Evolutionary conservation across 805 yeast species (phyloP).

Genomic region (Saturnispora hagleri): DNA sequence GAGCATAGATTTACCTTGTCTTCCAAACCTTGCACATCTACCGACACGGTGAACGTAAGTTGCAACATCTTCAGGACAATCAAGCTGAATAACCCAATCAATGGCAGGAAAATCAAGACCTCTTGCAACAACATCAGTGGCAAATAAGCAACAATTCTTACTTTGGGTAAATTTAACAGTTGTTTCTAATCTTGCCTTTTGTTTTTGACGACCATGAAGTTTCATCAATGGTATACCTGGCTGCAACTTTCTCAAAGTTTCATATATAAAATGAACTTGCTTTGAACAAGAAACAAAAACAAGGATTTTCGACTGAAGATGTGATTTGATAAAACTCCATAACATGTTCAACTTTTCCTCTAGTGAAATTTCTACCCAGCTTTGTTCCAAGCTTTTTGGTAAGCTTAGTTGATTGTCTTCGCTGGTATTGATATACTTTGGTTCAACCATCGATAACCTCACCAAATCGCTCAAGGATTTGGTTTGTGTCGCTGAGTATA

Average conservation of each 20-base stretch:
- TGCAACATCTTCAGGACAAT: conserved; percentile 83
- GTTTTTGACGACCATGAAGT: conserved; percentile 84
- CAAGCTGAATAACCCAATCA: conserved; percentile 91
- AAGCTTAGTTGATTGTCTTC: conserved; percentile 33
- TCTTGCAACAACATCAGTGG: conserved; percentile 87
- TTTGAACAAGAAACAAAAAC: conserved; percentile 84
- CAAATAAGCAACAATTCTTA: conserved; percentile 72
- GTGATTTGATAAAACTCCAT: conserved; percentile 81
- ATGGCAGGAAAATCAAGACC: conserved; percentile 90
- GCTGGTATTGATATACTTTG: conserved; percentile 46
- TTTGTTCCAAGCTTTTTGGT: conserved; percentile 80
- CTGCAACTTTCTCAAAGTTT: conserved; percentile 74
- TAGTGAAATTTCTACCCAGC: conserved; percentile 60
- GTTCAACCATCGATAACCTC: conserved; percentile 59
- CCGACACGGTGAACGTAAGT: conserved; percentile 91
- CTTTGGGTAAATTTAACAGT: conserved; percentile 69
- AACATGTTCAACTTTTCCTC: conserved; percentile 78
- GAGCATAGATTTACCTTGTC: conserved; percentile 71
- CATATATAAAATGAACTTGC: conserved; percentile 86
- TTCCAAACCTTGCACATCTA: conserved; percentile 80
- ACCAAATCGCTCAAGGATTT: conserved; percentile 78
- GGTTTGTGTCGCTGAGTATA: conserved; percentile 86
- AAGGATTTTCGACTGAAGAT: conserved; percentile 66
- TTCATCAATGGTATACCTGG: conserved; percentile 88
- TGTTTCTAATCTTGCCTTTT: conserved; percentile 79